Evolutionary conservation across 345 rosid species (phyloP).

Genomic region (Punica granatum): DNA sequence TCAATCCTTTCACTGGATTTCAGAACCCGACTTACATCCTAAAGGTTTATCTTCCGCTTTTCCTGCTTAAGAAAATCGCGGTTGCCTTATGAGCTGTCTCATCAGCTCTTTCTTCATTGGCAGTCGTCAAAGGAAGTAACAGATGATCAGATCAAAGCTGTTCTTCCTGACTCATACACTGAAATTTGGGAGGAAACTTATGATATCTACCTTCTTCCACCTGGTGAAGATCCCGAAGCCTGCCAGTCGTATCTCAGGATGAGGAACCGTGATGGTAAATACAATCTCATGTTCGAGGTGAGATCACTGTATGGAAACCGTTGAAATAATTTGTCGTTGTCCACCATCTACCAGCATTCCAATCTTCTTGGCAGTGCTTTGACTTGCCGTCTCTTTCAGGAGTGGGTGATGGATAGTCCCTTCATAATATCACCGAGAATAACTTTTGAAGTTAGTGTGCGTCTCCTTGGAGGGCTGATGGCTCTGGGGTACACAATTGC

Average conservation of each 20-base stretch:
- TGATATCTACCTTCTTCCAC: constrained; percentile 96
- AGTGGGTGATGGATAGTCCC: constrained; percentile 97
- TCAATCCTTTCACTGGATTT: constrained; percentile 95
- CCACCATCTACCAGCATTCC: constrained; percentile 1
- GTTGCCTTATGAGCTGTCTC: not conserved
- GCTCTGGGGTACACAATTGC: constrained; percentile 97
- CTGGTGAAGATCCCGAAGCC: constrained; percentile 99
- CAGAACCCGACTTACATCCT: constrained; percentile 94
- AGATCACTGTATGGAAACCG: constrained; percentile 16
- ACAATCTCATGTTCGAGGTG: constrained; percentile 99
- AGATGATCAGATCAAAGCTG: constrained; percentile 70
- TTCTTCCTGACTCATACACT: constrained; percentile 40
- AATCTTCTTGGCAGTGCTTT: not conserved
- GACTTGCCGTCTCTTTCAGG: constrained; percentile 43
- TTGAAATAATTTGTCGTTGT: not conserved
- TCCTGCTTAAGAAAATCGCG: not conserved
- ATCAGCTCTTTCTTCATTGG: constrained; percentile 22
- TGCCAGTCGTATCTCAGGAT: constrained; percentile 96
- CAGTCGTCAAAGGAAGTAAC: constrained; percentile 73
- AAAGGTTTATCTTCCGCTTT: constrained; percentile 42
- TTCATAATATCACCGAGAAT: constrained; percentile 97
- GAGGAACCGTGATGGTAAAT: constrained; percentile 99
- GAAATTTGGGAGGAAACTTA: constrained; percentile 91
- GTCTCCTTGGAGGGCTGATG: constrained; percentile 95
- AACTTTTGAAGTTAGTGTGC: constrained; percentile 94